Evolutionary conservation across 2,329 filamentous ascomycete genomes (phyloP).

Genomic region (Aspergillus udagawae): DNA sequence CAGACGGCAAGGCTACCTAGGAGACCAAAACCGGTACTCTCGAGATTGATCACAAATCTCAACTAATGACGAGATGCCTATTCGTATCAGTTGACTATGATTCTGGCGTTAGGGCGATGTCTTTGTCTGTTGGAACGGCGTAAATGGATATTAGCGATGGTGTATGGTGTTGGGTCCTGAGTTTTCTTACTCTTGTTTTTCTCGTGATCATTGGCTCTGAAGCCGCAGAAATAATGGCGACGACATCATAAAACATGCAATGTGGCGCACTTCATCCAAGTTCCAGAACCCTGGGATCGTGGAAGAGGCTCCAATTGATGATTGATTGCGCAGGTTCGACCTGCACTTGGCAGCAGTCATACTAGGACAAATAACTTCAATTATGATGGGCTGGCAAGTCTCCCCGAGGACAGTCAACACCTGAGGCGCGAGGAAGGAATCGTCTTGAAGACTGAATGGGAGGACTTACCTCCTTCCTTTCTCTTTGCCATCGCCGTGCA

Average conservation of each 20-base stretch:
- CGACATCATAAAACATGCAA: neutral
- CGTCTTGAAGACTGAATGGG: neutral
- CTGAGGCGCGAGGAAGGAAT: neutral
- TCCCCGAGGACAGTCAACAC: neutral
- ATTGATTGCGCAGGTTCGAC: neutral
- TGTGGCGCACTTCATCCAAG: neutral
- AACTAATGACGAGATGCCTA: slow-evolving; percentile 10
- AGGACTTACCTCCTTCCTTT: neutral
- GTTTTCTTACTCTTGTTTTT: neutral
- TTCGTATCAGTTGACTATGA: neutral
- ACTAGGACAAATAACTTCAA: neutral
- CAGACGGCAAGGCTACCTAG: slow-evolving; percentile 12
- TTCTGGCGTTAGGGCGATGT: neutral
- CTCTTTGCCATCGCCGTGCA: neutral
- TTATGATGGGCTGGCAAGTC: neutral
- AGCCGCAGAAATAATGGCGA: neutral
- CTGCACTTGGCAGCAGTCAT: neutral
- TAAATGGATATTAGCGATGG: neutral
- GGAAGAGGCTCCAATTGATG: slow-evolving; percentile 15
- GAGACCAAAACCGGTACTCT: slow-evolving; percentile 32
- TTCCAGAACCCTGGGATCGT: slow-evolving; percentile 9
- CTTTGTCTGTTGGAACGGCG: neutral
- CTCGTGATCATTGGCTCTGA: neutral
- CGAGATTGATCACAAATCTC: slow-evolving; percentile 34
- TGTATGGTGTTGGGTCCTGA: neutral